Evolutionary conservation across 345 rosid species (phyloP), one percentile per base, ranked within the genome.

Genomic region (Gossypium ekmanianum): DNA sequence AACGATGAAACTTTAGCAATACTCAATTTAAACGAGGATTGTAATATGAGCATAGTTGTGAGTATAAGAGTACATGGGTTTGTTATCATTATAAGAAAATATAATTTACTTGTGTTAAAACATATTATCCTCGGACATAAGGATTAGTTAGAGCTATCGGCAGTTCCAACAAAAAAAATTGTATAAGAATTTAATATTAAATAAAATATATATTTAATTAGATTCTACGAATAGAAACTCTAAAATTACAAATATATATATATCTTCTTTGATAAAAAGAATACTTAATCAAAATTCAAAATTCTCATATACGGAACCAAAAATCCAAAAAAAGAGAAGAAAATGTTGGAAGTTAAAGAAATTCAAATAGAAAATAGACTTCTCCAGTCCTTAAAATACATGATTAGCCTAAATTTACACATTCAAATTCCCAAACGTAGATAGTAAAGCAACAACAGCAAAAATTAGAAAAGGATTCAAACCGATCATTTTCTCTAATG

Each of bases 131-230:
- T 27, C 0, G 0, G 0, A 27, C 3, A 29, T 0, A 29, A 29
- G 0, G 0, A 0, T 27, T 29, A 3, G 4, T 29, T 29, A 0
- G 0, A 29, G 4, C 0, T 29, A 29, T 0, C 0, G 0, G 4
- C 3, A 29, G 0, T 29, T 29, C 22, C 4, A 3, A 29, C 3
- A 27, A 27, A 3, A 27, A 29, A 4, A 3, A 4, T 34, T 4
- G 1, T 34, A 34, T 34, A 34, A 0, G 1, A 34, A 34, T 0
- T 34, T 34, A 34, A 34, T 34, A 34, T 34, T 34, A 34, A 34
- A 34, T 34, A 34, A 34, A 34, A 34, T 4, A 34, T 4, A 34
- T 34, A 34, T 34, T 34, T 34, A 34, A 34, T 34, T 34, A 34
- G 6, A 4, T 34, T 34, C 1, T 34, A 34, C 6, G 0, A 34